These are phyloP conservation scores for Didymella arachidicola DNA, from an alignment of 2,329 filamentous ascomycete species.

Conservation along the genomic window DNA sequence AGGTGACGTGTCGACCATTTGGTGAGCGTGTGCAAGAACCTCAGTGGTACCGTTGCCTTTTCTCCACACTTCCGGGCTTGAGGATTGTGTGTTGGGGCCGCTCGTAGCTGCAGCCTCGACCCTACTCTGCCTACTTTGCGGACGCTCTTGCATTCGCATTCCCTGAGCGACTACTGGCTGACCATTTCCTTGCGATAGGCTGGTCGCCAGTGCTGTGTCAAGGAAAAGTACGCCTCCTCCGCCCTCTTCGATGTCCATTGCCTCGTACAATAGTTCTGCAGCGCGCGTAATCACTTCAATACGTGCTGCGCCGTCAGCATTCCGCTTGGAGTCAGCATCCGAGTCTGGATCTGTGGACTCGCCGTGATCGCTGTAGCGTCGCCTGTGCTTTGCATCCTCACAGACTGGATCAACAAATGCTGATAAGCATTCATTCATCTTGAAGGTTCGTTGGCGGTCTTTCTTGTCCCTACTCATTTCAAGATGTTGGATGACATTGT, in stretches of 20 bases:
- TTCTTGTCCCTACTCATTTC: conserved; percentile 47
- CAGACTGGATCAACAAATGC: conserved; percentile 33
- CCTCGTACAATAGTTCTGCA: conserved; percentile 57
- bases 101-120: not conserved
- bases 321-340: conserved; percentile 3
- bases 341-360: conserved; percentile 6
- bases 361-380: conserved; percentile 11
- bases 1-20: conserved; percentile 27
- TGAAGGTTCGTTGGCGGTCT: conserved; percentile 35
- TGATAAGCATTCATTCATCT: conserved; percentile 39
- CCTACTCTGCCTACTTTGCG: not conserved
- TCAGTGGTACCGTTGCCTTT: conserved; percentile 45
- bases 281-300: conserved; percentile 58
- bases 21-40: conserved; percentile 50
- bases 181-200: not conserved
- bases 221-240: conserved; percentile 60
- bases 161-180: not conserved
- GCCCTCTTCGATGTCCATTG: conserved; percentile 55
- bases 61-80: conserved; percentile 38
- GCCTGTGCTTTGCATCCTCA: not conserved
- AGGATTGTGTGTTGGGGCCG: not conserved
- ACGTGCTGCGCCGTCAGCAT: conserved; percentile 46
- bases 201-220: conserved; percentile 37
- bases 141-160: not conserved
- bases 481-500: conserved; percentile 46